Evolutionary conservation across 306 rosid genomes (phyloP), one percentile per base, ranked within the genome.

Genomic region (Cyclanthera cordifolia): DNA sequence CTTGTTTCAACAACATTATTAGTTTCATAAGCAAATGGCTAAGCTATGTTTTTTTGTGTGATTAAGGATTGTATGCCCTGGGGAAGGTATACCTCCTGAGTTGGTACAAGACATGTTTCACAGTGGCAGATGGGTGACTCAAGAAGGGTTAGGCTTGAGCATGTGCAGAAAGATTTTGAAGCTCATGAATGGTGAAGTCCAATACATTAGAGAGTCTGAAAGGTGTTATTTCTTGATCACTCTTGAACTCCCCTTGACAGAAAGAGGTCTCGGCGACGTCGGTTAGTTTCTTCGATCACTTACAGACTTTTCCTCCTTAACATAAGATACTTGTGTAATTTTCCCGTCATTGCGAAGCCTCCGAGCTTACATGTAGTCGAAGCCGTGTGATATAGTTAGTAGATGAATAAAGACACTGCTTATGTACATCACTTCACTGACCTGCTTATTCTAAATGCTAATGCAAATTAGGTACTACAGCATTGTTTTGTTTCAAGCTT

Each of bases 21-120:
- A 45, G 41, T 46, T 24, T 39, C 55, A 37, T 50, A 30, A 51
- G 59, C 48, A 50, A 68, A 28, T 30, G 60, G 48, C 72, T 39
- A 50, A 68, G 20, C 11, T 50, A 21, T 68, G 7, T 66, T 46
- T 0, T 75, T 59, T 0, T 72, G 73, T 59, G 0, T 72, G 73
- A 69, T 76, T 79, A 86, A 90, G 97, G 89, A 83, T 94, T 75
- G 95, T 81, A 58, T 90, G 96, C 84, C 97, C 99, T 3, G 99
- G 99, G 49, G 92, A 94, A 77, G 99, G 99, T 78, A 86, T 94
- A 71, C 97, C 99, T 4, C 75, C 96, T 48, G 96, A 88, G 53
- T 69, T 88, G 86, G 73, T 94, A 79, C 96, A 90, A 67, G 99
- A 94, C 83, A 90, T 94, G 99, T 90, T 90, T 74, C 95, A 90